Base-by-base conservation (phyloP, 768 basidiomycete species). In the Favolaschia claudopus region DNA sequence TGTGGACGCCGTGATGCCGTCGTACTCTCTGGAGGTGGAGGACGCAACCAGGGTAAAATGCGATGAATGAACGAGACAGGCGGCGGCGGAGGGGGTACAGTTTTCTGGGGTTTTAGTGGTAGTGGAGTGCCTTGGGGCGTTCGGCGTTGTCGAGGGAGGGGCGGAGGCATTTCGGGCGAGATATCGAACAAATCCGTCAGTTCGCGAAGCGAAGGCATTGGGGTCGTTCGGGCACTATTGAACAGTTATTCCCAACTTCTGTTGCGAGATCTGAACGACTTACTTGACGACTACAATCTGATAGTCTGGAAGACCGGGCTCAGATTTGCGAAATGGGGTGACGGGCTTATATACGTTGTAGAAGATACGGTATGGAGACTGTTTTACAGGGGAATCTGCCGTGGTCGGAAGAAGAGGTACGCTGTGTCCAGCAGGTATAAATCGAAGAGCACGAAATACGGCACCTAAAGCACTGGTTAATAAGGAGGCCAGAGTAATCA, bases 331-430 rank as follows among this genome's bases (percentile, higher is more conserved):
- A 77, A 88, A 96, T 8, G 91, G 81, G 0, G 93, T 93, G 7
- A 86, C 87, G 2, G 96, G 96, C 69, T 96, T 97, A 78, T 96
- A 96, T 5, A 94, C 79, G 67, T 97, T 90, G 73, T 82, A 99
- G 76, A 97, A 98, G 4, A 93, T 82, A 47, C 84, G 78, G 71
- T 96, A 98, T 0, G 90, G 89, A 1, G 88, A 84, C 3, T 65
- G 62, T 15, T 58, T 42, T 27, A 24, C 52, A 32, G 60, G 67
- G 48, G 60, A 61, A 33, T 60, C 58, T 6, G 50, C 56, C 31
- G 69, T 63, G 5, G 73, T 66, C 43, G 75, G 66, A 39, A 78
- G 71, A 20, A 88, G 74, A 37, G 86, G 82, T 12, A 78, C 56
- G 8, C 69, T 64, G 69, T 91, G 86, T 1, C 92, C 89, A 3